Evolutionary conservation across 129 eudicot genomes (phyloP).

Genomic region (Arctium minus): DNA sequence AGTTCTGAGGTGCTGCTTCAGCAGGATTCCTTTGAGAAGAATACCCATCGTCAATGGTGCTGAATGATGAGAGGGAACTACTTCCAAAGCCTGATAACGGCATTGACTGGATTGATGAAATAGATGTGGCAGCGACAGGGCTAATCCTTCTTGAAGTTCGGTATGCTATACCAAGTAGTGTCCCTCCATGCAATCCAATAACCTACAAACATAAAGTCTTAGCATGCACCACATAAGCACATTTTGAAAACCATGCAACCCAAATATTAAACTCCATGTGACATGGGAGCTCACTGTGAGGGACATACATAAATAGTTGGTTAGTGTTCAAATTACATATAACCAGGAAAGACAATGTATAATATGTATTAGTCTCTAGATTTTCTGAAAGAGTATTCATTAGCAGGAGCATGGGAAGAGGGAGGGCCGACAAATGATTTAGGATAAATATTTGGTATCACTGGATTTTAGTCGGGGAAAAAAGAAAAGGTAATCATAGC

Average conservation of each 20-base stretch:
- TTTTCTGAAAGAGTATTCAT: neutral
- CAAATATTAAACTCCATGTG: neutral
- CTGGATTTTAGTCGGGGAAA: neutral
- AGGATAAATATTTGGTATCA: neutral
- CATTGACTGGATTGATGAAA: conserved; percentile 93
- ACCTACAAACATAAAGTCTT: conserved; percentile 37
- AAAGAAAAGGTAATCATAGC: neutral
- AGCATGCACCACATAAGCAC: neutral
- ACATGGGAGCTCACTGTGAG: neutral
- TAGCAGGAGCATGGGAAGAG: neutral
- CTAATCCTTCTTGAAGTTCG: conserved; percentile 82
- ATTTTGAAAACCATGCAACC: neutral
- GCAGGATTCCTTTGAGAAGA: conserved; percentile 56
- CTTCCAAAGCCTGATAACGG: conserved; percentile 82
- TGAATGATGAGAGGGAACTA: conserved; percentile 68
- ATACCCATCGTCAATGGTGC: conserved; percentile 64
- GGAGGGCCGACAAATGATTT: neutral
- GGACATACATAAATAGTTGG: neutral
- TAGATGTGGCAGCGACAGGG: conserved; percentile 85
- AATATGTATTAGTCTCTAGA: neutral
- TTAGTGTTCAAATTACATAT: neutral
- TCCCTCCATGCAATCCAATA: conserved; percentile 91
- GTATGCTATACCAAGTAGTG: conserved; percentile 89
- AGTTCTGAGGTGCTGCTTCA: conserved; percentile 83
- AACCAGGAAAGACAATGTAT: neutral